Evolutionary conservation across 768 basidiomycete species (phyloP).

Genomic region (Panaeolus papilionaceus): DNA sequence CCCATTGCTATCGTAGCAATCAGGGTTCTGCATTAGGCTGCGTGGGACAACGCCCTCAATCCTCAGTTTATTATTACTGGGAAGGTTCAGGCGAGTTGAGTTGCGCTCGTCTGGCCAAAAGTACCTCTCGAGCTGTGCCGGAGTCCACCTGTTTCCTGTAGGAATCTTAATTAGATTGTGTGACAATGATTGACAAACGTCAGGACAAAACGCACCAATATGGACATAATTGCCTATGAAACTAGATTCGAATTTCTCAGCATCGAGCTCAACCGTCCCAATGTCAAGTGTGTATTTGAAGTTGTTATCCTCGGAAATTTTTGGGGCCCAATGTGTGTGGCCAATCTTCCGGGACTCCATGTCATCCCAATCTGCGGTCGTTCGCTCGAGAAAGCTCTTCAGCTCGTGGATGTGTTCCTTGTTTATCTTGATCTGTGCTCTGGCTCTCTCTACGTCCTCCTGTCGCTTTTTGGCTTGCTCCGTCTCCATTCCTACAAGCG

Average conservation of each 20-base stretch:
- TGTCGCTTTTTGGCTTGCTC: too few relatives aligned
- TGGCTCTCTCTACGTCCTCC: too few relatives aligned
- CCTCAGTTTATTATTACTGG: slow-evolving; percentile 36
- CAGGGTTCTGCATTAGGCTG: slow-evolving; percentile 38
- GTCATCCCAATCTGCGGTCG: too few relatives aligned
- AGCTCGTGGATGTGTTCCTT: too few relatives aligned
- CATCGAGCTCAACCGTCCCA: too few relatives aligned
- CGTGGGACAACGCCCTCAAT: slow-evolving; percentile 36
- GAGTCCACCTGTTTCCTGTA: slow-evolving; percentile 28
- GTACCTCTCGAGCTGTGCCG: slow-evolving; percentile 25
- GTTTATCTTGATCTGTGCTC: too few relatives aligned
- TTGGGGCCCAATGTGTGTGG: too few relatives aligned
- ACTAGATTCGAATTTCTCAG: neutral
- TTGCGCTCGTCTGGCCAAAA: slow-evolving; percentile 23
- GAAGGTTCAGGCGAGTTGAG: slow-evolving; percentile 33
- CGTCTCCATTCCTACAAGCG: too few relatives aligned
- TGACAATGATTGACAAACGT: slow-evolving; percentile 29
- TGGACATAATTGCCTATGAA: slow-evolving; percentile 42
- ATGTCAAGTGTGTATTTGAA: too few relatives aligned
- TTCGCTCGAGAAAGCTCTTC: too few relatives aligned
- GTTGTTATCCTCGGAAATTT: too few relatives aligned
- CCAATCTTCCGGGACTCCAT: too few relatives aligned
- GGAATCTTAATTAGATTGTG: slow-evolving; percentile 28
- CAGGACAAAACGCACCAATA: slow-evolving; percentile 35
- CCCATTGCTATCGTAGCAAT: slow-evolving; percentile 35